Percentiles rank a stretch among this genome's conserved stretches.
These are phyloP conservation scores for Saprolegnia parasitica DNA, from an alignment of 352 stramenopile genomes.

Conservation along the genomic window DNA sequence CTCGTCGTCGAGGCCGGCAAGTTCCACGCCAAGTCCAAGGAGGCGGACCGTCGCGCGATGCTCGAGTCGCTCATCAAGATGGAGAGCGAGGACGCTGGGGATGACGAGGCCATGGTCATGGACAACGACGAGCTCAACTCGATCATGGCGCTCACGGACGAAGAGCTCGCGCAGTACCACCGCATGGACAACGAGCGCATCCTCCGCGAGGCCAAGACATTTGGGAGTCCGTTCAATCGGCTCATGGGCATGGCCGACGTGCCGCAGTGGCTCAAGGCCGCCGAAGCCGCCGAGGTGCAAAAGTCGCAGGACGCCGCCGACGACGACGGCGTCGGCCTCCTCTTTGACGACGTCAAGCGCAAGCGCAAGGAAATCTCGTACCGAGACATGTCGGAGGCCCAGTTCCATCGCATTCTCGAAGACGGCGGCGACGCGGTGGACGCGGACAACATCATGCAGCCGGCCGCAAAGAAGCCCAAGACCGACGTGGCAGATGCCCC, in stretches of 20 bases:
- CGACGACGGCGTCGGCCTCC: slow-evolving; percentile 39
- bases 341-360: slow-evolving; percentile 48
- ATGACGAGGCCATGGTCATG: slow-evolving; percentile 60
- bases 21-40: slow-evolving; percentile 85
- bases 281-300: slow-evolving; percentile 45
- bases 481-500: background rate
- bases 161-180: slow-evolving; percentile 77
- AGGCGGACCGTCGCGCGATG: slow-evolving; percentile 77
- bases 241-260: slow-evolving; percentile 38
- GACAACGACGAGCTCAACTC: slow-evolving; percentile 85
- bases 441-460: slow-evolving; percentile 36
- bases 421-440: slow-evolving; percentile 58
- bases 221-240: slow-evolving; percentile 61
- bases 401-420: slow-evolving; percentile 86
- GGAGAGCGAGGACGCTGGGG: slow-evolving; percentile 78
- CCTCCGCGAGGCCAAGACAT: slow-evolving; percentile 57
- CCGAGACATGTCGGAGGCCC: slow-evolving; percentile 74
- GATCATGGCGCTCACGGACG: slow-evolving; percentile 86
- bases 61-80: slow-evolving; percentile 86
- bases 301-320: slow-evolving; percentile 51
- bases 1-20: slow-evolving; percentile 85
- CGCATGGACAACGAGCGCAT: slow-evolving; percentile 60
- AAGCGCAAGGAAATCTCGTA: slow-evolving; percentile 85
- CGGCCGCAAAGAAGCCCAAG: slow-evolving; percentile 48
- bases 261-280: slow-evolving; percentile 64